Percentiles rank a stretch among this genome's conserved stretches.
Conservation (phyloP, 192 early-diverging fungal species). For the Backusella sp. region DNA sequence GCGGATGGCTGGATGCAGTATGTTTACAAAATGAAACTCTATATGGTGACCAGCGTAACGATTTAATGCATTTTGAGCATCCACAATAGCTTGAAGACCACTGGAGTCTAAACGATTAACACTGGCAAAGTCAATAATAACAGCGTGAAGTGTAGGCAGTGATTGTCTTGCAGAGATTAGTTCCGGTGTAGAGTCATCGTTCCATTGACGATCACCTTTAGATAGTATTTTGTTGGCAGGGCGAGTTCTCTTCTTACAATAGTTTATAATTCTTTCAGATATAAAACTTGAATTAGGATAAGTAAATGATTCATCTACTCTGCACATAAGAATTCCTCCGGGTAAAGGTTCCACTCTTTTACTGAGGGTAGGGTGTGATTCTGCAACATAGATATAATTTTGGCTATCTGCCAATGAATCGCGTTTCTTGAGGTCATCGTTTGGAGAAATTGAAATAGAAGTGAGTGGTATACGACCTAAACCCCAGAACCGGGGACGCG, state of each 20-base stretch:
- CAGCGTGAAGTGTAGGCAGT: conserved; percentile 31
- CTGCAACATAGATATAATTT: conserved; percentile 31
- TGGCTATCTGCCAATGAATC: conserved; percentile 1
- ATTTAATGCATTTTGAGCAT: conserved; percentile 32
- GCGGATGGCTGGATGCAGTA: conserved; percentile 28
- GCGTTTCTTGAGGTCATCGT: neutral
- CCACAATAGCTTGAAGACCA: conserved; percentile 38
- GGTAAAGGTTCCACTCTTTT: conserved; percentile 36
- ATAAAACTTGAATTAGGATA: conserved; percentile 74
- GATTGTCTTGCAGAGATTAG: conserved; percentile 25
- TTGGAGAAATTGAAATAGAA: neutral
- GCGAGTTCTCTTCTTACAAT: conserved; percentile 23
- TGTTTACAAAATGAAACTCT: conserved; percentile 39
- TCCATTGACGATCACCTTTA: conserved; percentile 36
- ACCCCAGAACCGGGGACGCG: conserved; percentile 62
- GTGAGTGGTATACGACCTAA: conserved; percentile 43
- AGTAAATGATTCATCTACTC: conserved; percentile 66
- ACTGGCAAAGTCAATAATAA: conserved; percentile 36
- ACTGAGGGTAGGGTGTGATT: conserved; percentile 29
- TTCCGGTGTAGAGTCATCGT: conserved; percentile 31
- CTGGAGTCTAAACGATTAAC: conserved; percentile 39
- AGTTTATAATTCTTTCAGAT: conserved; percentile 50
- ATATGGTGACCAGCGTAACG: conserved; percentile 32
- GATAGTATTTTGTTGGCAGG: neutral
- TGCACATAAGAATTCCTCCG: conserved; percentile 70